Evolutionary conservation across 2,329 filamentous ascomycete genomes (phyloP), one percentile per base, ranked within the genome.

Genomic region (Nannizzia gypsea): DNA sequence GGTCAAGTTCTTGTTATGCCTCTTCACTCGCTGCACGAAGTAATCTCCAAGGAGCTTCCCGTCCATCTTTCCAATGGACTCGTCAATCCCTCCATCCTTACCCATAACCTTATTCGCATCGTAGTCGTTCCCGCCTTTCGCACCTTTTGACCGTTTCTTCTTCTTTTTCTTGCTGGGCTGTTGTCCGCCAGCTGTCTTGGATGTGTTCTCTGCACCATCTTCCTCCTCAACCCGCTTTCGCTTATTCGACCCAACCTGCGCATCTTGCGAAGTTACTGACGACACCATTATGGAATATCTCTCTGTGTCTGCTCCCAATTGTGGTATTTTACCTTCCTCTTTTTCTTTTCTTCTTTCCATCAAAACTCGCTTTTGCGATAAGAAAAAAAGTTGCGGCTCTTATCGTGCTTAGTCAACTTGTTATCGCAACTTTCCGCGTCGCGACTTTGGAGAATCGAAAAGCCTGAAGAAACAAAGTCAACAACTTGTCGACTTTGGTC

Each of bases 11-110:
- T 82, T 83, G 59, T 90, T 88, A 68, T 92, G 95, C 24, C 87
- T 81, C 64, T 81, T 83, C 58, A 89, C 86, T 69, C 88, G 83
- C 69, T 93, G 86, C 5, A 88, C 88, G 63, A 96, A 79, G 71
- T 96, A 85, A 71, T 96, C 92, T 1, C 91, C 89, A 54, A 96
- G 77, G 46, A 96, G 79, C 65, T 86, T 83, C 62, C 83, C 86
- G 72, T 96, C 89, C 86, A 96, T 91, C 62, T 84, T 83, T 50
- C 84, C 83, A 70, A 96, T 88, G 2, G 88, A 83, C 64, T 83
- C 84, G 74, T 96, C 95, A 65, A 96, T 77, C 5, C 87, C 86
- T 36, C 86, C 82, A 67, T 90, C 83, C 48, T 83, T 80, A 69
- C 90, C 84, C 61, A 68, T 66, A 20, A 68, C 64, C 55, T 69